phyloP scores from a whole-genome alignment of 208 protist species.

The Wallacemonas sp. region DNA sequence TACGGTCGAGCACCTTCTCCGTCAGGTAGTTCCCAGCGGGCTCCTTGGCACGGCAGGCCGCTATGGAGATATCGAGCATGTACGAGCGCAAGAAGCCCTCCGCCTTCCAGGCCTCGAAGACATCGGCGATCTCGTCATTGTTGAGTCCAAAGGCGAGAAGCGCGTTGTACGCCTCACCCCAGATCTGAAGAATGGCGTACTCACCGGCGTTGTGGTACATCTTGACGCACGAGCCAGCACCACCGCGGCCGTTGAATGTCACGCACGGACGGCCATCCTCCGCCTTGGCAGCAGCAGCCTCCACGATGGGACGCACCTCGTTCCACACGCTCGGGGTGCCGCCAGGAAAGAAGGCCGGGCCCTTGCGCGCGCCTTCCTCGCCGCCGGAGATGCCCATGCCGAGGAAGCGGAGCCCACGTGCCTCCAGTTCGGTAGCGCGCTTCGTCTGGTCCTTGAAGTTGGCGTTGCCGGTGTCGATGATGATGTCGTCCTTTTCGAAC shows the following conservation, averaged over 20 bases:
- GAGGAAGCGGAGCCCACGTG: conserved; percentile 89
- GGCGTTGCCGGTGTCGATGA: conserved; percentile 97
- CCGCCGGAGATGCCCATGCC: conserved; percentile 98
- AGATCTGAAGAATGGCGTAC: conserved; percentile 99
- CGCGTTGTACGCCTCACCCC: conserved; percentile 95
- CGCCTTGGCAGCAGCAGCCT: conserved; percentile 95
- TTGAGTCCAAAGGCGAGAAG: conserved; percentile 87
- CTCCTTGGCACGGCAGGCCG: conserved; percentile 94
- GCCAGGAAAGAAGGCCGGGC: conserved; percentile 98
- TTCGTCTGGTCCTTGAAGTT: conserved; percentile 95
- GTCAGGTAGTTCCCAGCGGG: conserved; percentile 81
- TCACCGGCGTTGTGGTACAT: conserved; percentile 99
- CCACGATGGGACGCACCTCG: conserved; percentile 94
- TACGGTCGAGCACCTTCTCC: conserved; percentile 95
- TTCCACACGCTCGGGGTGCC: conserved; percentile 92
- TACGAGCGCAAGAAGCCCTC: conserved; percentile 94
- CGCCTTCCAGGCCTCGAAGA: conserved; percentile 96
- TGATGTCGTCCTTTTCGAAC: conserved; percentile 91
- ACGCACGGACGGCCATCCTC: conserved; percentile 92
- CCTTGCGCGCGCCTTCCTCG: conserved; percentile 98
- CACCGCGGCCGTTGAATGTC: conserved; percentile 95
- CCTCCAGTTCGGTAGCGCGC: conserved; percentile 82
- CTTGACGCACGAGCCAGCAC: conserved; percentile 99
- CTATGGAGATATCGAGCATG: conserved; percentile 98
- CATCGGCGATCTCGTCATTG: conserved; percentile 90